Base-by-base conservation (phyloP, 2,329 filamentous ascomycete genomes). In the Paradendryphiella salina region DNA sequence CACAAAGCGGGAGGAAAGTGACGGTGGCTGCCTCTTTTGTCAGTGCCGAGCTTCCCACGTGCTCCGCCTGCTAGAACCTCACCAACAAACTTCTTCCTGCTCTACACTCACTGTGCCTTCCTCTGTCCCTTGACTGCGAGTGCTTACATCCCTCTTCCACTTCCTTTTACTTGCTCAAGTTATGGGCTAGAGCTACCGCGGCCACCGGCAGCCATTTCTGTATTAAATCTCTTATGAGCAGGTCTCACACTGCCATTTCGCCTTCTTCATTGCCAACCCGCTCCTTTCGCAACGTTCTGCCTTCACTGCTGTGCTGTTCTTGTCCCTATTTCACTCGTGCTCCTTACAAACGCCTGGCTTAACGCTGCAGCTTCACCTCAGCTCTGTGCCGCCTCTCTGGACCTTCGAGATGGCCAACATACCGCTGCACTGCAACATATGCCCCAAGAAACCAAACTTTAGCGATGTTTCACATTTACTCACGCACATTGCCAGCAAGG, bases 391-490 rank as follows among this genome's bases (percentile, higher is more conserved):
- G 35, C 40, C 35, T 44, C 44, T 23, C 10, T 46, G 46, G 52
- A 60, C 66, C 64, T 67, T 61, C 64, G 75, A 72, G 73, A 68
- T 73, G 51, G 57, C 63, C 59, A 61, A 64, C 60, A 86, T 91
- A 52, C 85, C 88, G 49, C 83, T 96, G 40, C 76, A 84, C 61
- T 97, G 93, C 82, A 85, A 81, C 66, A 86, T 96, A 61, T 97
- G 93, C 71, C 87, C 88, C 29, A 89, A 87, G 60, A 82, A 82
- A 54, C 89, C 90, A 32, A 82, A 76, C 23, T 96, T 96, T 75
- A 96, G 90, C 48, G 93, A 97, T 73, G 80, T 91, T 36, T 96
- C 92, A 28, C 93, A 96, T 73, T 79, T 96, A 31, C 83, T 97
- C 67, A 97, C 93, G 10, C 93, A 97, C 69, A 84, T 96, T 56